Percentiles rank a stretch among this genome's conserved stretches.
Evolutionary conservation across 495 filamentous ascomycete species (phyloP).

Genomic region (Penicillium paxilli): DNA sequence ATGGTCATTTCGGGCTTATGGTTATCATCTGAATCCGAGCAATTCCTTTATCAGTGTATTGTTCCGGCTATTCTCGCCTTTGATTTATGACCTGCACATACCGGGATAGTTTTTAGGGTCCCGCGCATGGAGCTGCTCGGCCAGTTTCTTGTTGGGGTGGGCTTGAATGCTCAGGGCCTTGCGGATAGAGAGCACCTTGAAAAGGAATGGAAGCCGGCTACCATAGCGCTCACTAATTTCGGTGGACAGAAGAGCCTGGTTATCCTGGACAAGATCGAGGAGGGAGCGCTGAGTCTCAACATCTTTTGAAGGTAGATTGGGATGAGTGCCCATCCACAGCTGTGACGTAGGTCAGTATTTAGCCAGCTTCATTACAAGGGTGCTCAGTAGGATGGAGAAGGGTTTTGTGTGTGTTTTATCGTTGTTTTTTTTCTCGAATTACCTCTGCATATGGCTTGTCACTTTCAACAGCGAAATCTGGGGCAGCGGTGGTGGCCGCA

Average conservation of each 20-base stretch:
- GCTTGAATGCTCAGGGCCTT: conserved; percentile 97
- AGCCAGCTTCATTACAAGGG: not conserved
- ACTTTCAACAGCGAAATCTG: conserved; percentile 71
- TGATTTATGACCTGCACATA: conserved; percentile 24
- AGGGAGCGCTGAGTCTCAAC: conserved; percentile 79
- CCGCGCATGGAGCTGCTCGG: conserved; percentile 78
- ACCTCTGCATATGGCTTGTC: conserved; percentile 86
- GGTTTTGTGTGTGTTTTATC: too few species aligned
- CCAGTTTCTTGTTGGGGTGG: conserved; percentile 96
- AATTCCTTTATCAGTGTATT: not conserved
- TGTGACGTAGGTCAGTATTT: conserved; percentile 36
- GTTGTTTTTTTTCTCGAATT: too few species aligned
- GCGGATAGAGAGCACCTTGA: conserved; percentile 92
- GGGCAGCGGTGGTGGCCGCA: conserved; percentile 71
- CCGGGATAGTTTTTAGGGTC: conserved; percentile 93
- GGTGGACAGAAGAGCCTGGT: conserved; percentile 73
- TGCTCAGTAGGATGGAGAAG: conserved; percentile 8
- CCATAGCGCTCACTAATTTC: conserved; percentile 72
- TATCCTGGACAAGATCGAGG: conserved; percentile 86
- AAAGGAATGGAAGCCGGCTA: conserved; percentile 86
- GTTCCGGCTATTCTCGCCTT: not conserved
- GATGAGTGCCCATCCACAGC: conserved; percentile 99
- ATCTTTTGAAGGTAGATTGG: conserved; percentile 91
- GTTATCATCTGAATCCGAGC: conserved; percentile 73
- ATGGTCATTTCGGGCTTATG: conserved; percentile 99